Evolutionary conservation across 306 rosid species (phyloP).

Genomic region (Cucurbita pepo): DNA sequence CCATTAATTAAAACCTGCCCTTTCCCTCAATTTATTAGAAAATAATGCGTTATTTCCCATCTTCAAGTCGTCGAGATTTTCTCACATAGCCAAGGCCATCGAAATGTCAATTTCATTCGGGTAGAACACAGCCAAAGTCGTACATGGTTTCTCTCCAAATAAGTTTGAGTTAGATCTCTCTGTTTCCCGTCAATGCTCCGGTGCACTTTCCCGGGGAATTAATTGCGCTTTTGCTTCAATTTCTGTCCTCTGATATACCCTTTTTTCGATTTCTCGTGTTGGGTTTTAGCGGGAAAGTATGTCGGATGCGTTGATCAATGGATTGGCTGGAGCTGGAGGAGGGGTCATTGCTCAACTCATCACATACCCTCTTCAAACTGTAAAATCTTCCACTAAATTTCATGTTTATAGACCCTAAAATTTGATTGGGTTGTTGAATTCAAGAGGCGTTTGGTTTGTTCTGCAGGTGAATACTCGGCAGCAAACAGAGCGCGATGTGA

Average conservation of each 20-base stretch:
- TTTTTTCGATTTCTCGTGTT: background rate
- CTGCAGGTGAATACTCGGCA: conserved; percentile 86
- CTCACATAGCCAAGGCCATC: background rate
- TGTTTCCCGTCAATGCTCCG: background rate
- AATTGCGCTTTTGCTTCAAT: background rate
- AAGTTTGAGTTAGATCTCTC: background rate
- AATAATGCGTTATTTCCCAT: background rate
- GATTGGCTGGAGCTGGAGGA: conserved; percentile 91
- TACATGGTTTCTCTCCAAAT: background rate
- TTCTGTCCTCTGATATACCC: background rate
- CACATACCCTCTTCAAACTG: conserved; percentile 96
- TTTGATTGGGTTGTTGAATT: background rate
- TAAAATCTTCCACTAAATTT: conserved; percentile 7
- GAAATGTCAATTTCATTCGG: background rate
- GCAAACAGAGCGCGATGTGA: conserved; percentile 78
- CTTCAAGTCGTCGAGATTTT: background rate
- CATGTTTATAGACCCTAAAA: background rate
- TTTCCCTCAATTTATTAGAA: background rate
- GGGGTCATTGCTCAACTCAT: conserved; percentile 97
- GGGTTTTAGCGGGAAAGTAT: conserved; percentile 22
- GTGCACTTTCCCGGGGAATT: background rate
- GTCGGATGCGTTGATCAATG: conserved; percentile 98
- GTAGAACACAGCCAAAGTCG: background rate
- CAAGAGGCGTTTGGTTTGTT: conserved; percentile 2
- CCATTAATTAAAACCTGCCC: background rate